phyloP scores from a whole-genome alignment of 208 protist species.

The Phytomonas sp. region DNA sequence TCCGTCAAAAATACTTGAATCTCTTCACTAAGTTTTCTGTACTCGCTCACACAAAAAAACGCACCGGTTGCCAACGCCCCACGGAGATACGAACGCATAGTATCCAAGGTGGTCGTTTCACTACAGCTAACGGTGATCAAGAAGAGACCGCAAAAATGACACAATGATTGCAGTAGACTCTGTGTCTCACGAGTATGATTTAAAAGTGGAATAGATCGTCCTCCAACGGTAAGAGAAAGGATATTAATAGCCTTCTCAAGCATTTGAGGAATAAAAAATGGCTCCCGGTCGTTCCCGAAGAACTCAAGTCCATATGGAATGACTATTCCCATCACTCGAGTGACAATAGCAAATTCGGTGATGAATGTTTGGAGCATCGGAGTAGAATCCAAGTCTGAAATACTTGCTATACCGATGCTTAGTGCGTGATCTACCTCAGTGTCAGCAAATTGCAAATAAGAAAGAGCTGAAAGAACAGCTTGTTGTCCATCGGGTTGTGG shows the following conservation, averaged over 20 bases:
- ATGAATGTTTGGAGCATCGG: constrained; percentile 69
- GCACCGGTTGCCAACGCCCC: constrained; percentile 54
- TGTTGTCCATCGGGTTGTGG: not conserved
- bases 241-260: constrained; percentile 16
- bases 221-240: constrained; percentile 8
- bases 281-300: constrained; percentile 43
- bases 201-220: not conserved
- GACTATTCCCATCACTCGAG: constrained; percentile 44
- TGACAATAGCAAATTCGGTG: constrained; percentile 33
- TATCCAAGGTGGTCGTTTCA: constrained; percentile 21
- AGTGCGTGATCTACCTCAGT: constrained; percentile 41
- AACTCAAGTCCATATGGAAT: constrained; percentile 78
- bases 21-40: constrained; percentile 8
- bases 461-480: constrained; percentile 33
- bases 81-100: constrained; percentile 33
- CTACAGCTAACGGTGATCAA: constrained; percentile 50
- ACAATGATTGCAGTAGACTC: not conserved
- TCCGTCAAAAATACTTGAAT: constrained; percentile 15
- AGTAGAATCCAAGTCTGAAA: constrained; percentile 58
- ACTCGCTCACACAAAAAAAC: constrained; percentile 51
- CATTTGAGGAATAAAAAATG: constrained; percentile 34
- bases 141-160: constrained; percentile 44
- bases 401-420: constrained; percentile 31
- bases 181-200: not conserved
- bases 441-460: constrained; percentile 42